Percentiles rank a stretch among this genome's conserved stretches.
Evolutionary conservation across 2,329 filamentous ascomycete species (phyloP).

Genomic region (Calycina marina): DNA sequence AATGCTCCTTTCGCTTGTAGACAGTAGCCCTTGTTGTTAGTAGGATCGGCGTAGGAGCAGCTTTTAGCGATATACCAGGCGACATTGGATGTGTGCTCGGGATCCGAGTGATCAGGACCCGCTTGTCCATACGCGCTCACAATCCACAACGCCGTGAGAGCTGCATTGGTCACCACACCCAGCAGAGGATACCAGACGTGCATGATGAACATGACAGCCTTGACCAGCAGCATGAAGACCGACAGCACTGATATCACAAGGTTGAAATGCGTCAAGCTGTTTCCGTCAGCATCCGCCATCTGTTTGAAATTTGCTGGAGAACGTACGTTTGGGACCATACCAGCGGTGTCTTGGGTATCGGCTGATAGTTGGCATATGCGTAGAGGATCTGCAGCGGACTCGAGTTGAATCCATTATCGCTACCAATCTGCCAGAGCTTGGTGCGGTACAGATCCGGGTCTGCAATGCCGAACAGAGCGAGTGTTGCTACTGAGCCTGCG

Average conservation of each 20-base stretch:
- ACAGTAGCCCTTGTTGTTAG: conserved; percentile 43
- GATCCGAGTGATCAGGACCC: conserved; percentile 57
- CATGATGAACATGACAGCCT: conserved; percentile 55
- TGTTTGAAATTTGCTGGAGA: background rate
- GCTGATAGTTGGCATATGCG: conserved; percentile 56
- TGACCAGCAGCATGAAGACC: conserved; percentile 61
- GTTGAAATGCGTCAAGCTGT: conserved; percentile 60
- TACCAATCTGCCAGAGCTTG: conserved; percentile 59
- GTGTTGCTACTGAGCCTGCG: conserved; percentile 43
- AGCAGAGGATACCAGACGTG: conserved; percentile 55
- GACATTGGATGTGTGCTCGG: conserved; percentile 41
- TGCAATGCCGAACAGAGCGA: conserved; percentile 59
- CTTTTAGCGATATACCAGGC: conserved; percentile 65
- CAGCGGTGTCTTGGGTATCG: conserved; percentile 46
- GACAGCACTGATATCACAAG: conserved; percentile 62
- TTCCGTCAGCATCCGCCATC: conserved; percentile 5
- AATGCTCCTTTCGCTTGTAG: conserved; percentile 53
- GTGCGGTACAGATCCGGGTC: conserved; percentile 60
- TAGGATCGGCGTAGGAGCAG: conserved; percentile 44
- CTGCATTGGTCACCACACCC: conserved; percentile 40
- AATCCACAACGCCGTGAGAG: conserved; percentile 46
- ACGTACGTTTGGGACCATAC: conserved; percentile 63
- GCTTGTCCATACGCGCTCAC: conserved; percentile 57
- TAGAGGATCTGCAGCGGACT: conserved; percentile 55
- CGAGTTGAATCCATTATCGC: conserved; percentile 58